These are phyloP conservation scores for Aphanomyces astaci DNA, from an alignment of 352 stramenopile genomes.

Conservation along the genomic window DNA sequence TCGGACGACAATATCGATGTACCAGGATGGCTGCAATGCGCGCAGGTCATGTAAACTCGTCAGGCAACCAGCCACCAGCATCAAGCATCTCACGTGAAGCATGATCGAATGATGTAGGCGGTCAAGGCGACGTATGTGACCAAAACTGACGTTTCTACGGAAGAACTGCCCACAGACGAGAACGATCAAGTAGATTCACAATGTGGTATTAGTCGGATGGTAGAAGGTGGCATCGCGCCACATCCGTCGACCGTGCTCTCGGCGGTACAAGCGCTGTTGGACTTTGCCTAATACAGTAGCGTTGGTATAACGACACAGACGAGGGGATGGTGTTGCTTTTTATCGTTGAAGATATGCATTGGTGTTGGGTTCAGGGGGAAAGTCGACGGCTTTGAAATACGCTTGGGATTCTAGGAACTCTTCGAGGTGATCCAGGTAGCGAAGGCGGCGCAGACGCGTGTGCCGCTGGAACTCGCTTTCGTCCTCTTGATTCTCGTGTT, in stretches of 20 bases:
- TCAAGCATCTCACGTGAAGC: too few relatives aligned
- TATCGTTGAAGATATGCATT: constrained; percentile 6
- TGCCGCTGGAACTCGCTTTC: constrained; percentile 8
- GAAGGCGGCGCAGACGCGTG: background rate
- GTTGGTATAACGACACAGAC: background rate
- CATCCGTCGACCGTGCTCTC: background rate
- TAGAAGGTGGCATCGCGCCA: background rate
- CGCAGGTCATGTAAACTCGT: background rate
- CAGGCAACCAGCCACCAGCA: background rate
- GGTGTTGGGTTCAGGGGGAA: background rate
- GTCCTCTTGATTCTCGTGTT: too few relatives aligned
- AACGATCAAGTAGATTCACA: background rate
- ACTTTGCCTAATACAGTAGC: constrained; percentile 8
- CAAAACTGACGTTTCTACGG: too few relatives aligned
- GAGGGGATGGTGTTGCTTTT: background rate
- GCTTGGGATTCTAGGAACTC: background rate
- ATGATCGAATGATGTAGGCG: too few relatives aligned
- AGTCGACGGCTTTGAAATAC: constrained; percentile 9
- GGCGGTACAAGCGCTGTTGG: constrained; percentile 7
- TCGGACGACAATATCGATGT: background rate
- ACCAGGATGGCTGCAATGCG: constrained; percentile 16
- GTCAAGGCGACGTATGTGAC: background rate
- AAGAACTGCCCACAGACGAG: too few relatives aligned
- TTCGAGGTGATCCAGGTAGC: background rate
- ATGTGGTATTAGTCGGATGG: background rate